Base-by-base conservation (phyloP, 2,329 filamentous ascomycete genomes). In the Ramichloridium luteum region DNA sequence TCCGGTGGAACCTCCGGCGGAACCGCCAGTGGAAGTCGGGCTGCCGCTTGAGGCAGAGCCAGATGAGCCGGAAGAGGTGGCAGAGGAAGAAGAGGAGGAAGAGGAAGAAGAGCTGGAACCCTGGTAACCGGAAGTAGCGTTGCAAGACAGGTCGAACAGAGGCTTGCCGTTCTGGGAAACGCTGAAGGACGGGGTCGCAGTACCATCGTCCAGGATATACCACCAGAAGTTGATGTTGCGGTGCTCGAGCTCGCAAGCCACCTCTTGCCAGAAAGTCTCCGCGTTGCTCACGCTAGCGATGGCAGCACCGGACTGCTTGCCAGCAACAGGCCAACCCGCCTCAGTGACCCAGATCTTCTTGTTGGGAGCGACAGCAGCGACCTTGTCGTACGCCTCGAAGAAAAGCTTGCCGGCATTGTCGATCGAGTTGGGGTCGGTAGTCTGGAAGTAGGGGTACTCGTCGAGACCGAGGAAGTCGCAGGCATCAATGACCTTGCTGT, bases 361-460 rank as follows among this genome's bases (percentile, higher is more conserved):
- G 34, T 48, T 48, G 8, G 47, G 46, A 16, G 34, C 35, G 46
- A 60, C 63, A 16, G 53, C 51, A 44, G 65, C 63, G 28, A 64
- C 68, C 22, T 54, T 62, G 30, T 56, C 49, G 25, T 54, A 45
- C 3, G 56, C 55, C 13, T 46, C 48, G 54, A 58, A 62, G 59
- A 78, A 79, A 32, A 74, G 64, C 33, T 57, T 50, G 38, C 58
- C 61, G 5, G 67, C 62, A 47, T 72, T 66, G 34, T 67, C 61
- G 47, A 78, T 74, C 46, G 68, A 62, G n/a, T n/a, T n/a, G n/a
- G n/a, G n/a, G n/a, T n/a, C n/a, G 47, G 54, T 62, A 48, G 58
- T 64, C 59, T 79, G 68, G 58, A 72, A 79, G 63, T 75, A 78
- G 16, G 74, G 73, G 53, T 77, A 78, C 48, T 72, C 72, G 43